Evolutionary conservation across 371 early-diverging fungal genomes (phyloP), one percentile per base, ranked within the genome.

Genomic region (Phascolomyces articulosus): DNA sequence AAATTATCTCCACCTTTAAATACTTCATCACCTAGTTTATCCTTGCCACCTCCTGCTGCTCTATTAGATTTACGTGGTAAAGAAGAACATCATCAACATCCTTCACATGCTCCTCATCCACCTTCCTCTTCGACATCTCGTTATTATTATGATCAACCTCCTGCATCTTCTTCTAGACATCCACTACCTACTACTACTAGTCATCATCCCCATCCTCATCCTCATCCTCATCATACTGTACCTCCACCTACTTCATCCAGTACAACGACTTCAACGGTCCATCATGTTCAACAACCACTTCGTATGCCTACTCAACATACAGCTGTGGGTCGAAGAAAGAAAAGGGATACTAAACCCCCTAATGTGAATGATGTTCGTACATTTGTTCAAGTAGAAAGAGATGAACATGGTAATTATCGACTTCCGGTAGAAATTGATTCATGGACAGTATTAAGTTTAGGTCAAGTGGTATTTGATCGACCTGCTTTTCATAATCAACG

Each of bases 401-500:
- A 91, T 66, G 88, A 86, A 40, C 56, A 82, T 27, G 95, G 97
- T 3, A 78, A 82, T 41, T 83, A 90, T 28, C 80, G 87, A 16
- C 72, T 95, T 29, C 97, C 97, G 0, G 83, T 93, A 26, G 83
- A 87, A 58, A 80, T 93, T 26, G 96, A 94, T 16, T 87, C 91
- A 23, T 80, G 93, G 38, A 94, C 91, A 4, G 77, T 96, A 11
- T 67, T 88, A 23, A 70, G 60, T 53, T 79, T 94, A 7, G 97
- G 97, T 4, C 73, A 69, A 15, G 86, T 97, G 10, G 87, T 92
- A 0, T 82, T 74, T 62, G 91, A 91, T 51, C 85, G 91, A 8
- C 85, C 91, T 16, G 80, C 85, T 4, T 97, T 90, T 72, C 96
- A 97, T 68, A 93, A 90, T 53, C 90, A 93, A 38, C 86, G 96